phyloP scores from a whole-genome alignment of 2,329 filamentous ascomycete species.

The Aspergillus brasiliensis region DNA sequence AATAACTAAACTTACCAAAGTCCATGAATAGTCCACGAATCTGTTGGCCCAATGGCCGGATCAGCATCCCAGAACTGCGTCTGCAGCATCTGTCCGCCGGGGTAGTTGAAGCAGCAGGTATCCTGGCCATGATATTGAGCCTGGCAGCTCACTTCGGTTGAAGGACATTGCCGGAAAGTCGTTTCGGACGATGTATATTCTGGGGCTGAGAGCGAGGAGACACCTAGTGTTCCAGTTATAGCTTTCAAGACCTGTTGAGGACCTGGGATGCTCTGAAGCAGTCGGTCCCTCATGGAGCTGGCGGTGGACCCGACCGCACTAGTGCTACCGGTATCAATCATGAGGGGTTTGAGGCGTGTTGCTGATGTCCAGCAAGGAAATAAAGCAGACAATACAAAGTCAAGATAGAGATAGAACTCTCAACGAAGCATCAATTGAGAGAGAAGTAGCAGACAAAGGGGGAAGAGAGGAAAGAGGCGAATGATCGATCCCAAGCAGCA shows the following conservation, averaged over 20 bases:
- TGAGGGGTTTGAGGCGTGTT: neutral
- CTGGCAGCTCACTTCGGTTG: slow-evolving; percentile 60
- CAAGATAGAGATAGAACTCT: neutral
- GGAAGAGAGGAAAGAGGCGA: neutral
- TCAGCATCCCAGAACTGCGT: slow-evolving; percentile 78
- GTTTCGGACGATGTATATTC: slow-evolving; percentile 10
- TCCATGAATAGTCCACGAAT: slow-evolving; percentile 76
- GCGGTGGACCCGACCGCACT: slow-evolving; percentile 10
- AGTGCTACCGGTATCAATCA: slow-evolving; percentile 8
- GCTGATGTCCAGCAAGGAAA: neutral
- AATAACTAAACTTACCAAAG: slow-evolving; percentile 53
- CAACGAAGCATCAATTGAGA: neutral
- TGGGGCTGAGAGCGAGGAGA: slow-evolving; percentile 25
- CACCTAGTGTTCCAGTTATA: slow-evolving; percentile 33
- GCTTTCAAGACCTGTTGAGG: slow-evolving; percentile 40
- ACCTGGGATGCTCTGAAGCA: slow-evolving; percentile 32
- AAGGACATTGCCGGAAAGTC: slow-evolving; percentile 33
- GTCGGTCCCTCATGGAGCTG: slow-evolving; percentile 10
- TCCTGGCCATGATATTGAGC: slow-evolving; percentile 63
- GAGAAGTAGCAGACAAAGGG: neutral
- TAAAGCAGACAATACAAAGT: neutral
- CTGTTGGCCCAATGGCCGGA: slow-evolving; percentile 64
- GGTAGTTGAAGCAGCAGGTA: slow-evolving; percentile 74
- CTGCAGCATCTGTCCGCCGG: slow-evolving; percentile 69
- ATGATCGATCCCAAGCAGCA: slow-evolving; percentile 1